Evolutionary conservation across 768 basidiomycete species (phyloP).

Genomic region (Rossbeevera mucosa): DNA sequence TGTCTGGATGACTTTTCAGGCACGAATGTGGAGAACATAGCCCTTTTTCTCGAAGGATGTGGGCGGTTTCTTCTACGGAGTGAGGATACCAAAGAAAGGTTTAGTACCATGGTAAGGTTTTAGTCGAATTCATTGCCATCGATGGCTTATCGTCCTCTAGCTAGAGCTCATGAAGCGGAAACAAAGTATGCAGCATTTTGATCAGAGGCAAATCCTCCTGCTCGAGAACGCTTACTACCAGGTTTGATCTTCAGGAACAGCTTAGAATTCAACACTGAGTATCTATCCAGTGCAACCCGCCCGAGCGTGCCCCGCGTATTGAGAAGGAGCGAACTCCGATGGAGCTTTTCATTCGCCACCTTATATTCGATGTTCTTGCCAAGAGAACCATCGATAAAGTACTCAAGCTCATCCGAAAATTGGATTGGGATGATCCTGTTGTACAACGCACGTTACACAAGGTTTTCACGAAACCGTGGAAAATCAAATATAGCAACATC

Average conservation of each 20-base stretch:
- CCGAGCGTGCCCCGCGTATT: constrained; percentile 81
- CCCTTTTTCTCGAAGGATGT: constrained; percentile 87
- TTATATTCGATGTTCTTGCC: constrained; percentile 89
- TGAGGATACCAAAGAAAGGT: constrained; percentile 83
- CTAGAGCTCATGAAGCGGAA: constrained; percentile 94
- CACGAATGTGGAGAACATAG: constrained; percentile 89
- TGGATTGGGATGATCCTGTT: constrained; percentile 85
- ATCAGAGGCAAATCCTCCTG: constrained; percentile 81
- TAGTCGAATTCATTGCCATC: neutral
- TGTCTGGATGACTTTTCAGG: constrained; percentile 94
- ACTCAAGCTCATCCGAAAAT: constrained; percentile 84
- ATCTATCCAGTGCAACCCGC: constrained; percentile 81
- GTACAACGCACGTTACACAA: constrained; percentile 68
- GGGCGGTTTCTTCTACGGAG: constrained; percentile 86
- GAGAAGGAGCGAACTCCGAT: constrained; percentile 82
- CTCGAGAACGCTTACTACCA: constrained; percentile 99
- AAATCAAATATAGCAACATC: constrained; percentile 89
- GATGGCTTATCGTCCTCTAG: constrained; percentile 39
- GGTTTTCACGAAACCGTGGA: constrained; percentile 98
- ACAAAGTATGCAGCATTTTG: constrained; percentile 89
- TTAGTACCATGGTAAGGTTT: constrained; percentile 73
- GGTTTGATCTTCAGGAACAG: constrained; percentile 37
- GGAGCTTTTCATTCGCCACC: constrained; percentile 91
- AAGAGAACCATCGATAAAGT: constrained; percentile 97
- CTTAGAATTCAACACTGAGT: constrained; percentile 8